Evolutionary conservation across 1,284 basidiomycete genomes (phyloP).

Genomic region (Irpex sp.): DNA sequence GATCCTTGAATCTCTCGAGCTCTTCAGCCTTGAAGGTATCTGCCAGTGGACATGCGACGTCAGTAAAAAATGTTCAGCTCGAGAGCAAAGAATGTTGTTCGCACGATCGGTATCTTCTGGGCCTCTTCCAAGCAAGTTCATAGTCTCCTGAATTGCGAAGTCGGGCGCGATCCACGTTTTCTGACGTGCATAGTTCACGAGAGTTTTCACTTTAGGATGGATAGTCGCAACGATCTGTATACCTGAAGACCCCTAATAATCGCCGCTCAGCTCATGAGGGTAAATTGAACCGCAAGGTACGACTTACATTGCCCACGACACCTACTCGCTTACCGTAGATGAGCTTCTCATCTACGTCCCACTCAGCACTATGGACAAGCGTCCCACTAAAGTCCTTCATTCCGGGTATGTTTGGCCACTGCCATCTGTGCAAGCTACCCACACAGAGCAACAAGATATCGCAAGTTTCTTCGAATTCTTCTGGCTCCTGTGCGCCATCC

Average conservation of each 20-base stretch:
- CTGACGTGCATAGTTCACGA: constrained; percentile 69
- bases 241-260: constrained; percentile 63
- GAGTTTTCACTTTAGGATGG: constrained; percentile 57
- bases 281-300: no score
- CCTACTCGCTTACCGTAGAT: constrained; percentile 66
- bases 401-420: constrained; percentile 25
- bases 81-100: constrained; percentile 36
- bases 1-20: constrained; percentile 55
- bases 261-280: no score
- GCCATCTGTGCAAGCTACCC: constrained; percentile 22
- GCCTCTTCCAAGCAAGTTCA: constrained; percentile 45
- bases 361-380: constrained; percentile 52
- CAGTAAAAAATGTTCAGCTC: background rate
- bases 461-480: constrained; percentile 25
- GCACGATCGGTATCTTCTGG: constrained; percentile 42
- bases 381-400: constrained; percentile 21
- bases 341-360: constrained; percentile 52
- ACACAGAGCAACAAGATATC: constrained; percentile 22
- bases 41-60: constrained; percentile 24
- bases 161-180: constrained; percentile 68
- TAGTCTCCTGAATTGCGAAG: constrained; percentile 50
- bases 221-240: constrained; percentile 71
- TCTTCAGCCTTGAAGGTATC: constrained; percentile 63
- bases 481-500: background rate
- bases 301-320: constrained; percentile 65